A percentile compares a stretch with the other conserved stretches of the same genome.
phyloP scores from a whole-genome alignment of 2,329 filamentous ascomycete species.

The Sporothrix inflata region DNA sequence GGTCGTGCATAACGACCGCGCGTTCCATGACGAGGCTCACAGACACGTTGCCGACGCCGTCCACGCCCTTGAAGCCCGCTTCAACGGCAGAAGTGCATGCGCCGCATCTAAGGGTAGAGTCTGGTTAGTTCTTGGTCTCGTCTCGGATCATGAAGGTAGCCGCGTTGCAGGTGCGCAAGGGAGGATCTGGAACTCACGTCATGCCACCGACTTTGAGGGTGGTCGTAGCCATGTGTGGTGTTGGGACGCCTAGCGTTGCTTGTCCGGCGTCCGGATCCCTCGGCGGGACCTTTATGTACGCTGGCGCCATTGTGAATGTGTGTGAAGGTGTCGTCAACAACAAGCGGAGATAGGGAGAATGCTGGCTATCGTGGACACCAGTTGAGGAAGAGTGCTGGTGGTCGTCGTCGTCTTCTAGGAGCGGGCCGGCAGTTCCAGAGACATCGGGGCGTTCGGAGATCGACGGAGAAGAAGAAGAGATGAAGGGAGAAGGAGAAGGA shows the following conservation, averaged over 20 bases:
- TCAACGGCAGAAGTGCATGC: slow-evolving; percentile 96
- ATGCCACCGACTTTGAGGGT: slow-evolving; percentile 89
- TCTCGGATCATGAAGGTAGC: neutral
- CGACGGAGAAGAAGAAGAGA: neutral
- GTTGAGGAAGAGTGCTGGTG: neutral
- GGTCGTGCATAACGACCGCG: slow-evolving; percentile 91
- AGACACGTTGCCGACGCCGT: slow-evolving; percentile 82
- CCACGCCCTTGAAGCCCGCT: slow-evolving; percentile 79
- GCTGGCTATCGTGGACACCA: neutral
- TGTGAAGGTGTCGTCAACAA: neutral
- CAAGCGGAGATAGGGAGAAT: neutral
- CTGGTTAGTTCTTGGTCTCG: neutral
- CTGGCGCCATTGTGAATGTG: slow-evolving; percentile 52
- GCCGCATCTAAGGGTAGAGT: slow-evolving; percentile 68
- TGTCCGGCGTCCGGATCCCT: slow-evolving; percentile 42
- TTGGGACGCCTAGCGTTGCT: slow-evolving; percentile 44
- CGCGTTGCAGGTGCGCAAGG: neutral
- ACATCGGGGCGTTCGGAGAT: slow-evolving; percentile 20
- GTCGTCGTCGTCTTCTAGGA: slow-evolving; percentile 13
- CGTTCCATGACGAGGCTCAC: slow-evolving; percentile 94
- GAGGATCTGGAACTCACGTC: slow-evolving; percentile 57
- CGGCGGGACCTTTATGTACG: slow-evolving; percentile 53
- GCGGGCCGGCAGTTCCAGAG: slow-evolving; percentile 25
- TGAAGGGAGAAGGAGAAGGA: neutral
- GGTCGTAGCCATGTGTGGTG: slow-evolving; percentile 79